These are phyloP conservation scores for Podospora pseudopauciseta DNA, from an alignment of 495 filamentous ascomycete genomes.

Conservation along the genomic window DNA sequence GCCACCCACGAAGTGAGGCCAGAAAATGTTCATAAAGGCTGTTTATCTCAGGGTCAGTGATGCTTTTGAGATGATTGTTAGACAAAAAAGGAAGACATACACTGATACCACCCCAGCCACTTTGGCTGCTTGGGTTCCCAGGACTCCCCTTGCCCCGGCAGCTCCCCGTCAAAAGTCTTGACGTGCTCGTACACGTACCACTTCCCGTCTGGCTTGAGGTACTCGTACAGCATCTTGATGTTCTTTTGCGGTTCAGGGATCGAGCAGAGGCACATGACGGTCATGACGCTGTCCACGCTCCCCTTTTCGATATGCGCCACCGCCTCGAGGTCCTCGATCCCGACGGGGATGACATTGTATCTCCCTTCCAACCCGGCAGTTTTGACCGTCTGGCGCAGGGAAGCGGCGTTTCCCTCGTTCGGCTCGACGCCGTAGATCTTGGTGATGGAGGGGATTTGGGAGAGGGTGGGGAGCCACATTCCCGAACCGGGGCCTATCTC, in stretches of 20 bases:
- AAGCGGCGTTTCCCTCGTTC: slow-evolving; percentile 52
- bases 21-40: slow-evolving; percentile 44
- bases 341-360: slow-evolving; percentile 62
- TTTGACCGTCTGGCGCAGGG: slow-evolving; percentile 44
- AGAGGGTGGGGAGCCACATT: slow-evolving; percentile 43
- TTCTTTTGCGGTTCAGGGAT: slow-evolving; percentile 61
- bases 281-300: slow-evolving; percentile 64
- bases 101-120: slow-evolving; percentile 47
- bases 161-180: slow-evolving; percentile 20
- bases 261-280: slow-evolving; percentile 67
- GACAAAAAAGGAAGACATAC: slow-evolving; percentile 38
- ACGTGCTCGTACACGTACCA: slow-evolving; percentile 75
- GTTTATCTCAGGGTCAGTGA: not conserved
- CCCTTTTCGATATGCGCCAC: slow-evolving; percentile 46
- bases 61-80: not conserved
- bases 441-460: slow-evolving; percentile 33
- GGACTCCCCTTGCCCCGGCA: slow-evolving; percentile 13
- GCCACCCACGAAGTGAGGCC: slow-evolving; percentile 56
- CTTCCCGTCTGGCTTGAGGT: slow-evolving; percentile 62
- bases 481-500: slow-evolving; percentile 51
- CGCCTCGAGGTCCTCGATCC: slow-evolving; percentile 53
- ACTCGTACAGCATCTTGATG: slow-evolving; percentile 54
- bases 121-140: slow-evolving; percentile 33
- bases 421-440: slow-evolving; percentile 69
- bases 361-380: slow-evolving; percentile 51